These are phyloP conservation scores for Cardiosporidium cionae DNA, from an alignment of 169 alveolate species.

Conservation along the genomic window DNA sequence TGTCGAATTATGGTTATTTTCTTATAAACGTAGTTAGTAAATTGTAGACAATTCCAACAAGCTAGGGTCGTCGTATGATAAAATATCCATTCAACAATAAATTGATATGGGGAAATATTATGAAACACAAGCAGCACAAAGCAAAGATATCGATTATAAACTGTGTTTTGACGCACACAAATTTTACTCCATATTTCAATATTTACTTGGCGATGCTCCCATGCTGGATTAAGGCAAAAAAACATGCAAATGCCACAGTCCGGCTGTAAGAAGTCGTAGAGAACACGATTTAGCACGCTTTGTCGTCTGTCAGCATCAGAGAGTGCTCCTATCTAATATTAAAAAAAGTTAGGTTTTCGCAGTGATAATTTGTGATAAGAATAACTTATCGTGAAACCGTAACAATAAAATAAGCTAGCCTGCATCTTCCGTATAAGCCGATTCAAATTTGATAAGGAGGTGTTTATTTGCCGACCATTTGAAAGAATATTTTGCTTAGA, in stretches of 20 bases:
- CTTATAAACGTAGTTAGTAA: not conserved
- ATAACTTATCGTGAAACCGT: not conserved
- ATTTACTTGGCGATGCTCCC: not conserved
- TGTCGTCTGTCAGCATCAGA: constrained; percentile 9
- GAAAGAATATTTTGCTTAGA: not conserved
- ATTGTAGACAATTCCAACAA: not conserved
- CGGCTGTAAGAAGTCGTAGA: constrained; percentile 8
- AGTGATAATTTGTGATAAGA: not conserved
- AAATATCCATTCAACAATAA: not conserved
- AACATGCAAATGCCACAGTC: constrained; percentile 11
- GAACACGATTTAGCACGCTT: constrained; percentile 2
- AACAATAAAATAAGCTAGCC: not conserved
- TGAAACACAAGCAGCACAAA: not conserved
- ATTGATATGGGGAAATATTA: not conserved
- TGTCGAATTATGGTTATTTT: too few relatives aligned
- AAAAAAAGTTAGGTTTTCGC: not conserved
- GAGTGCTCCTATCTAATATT: not conserved
- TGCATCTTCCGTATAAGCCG: constrained; percentile 22
- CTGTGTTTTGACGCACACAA: not conserved
- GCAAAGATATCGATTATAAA: not conserved
- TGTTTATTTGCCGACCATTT: not conserved
- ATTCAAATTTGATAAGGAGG: constrained; percentile 8
- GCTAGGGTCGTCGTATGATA: too few relatives aligned
- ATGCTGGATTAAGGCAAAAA: constrained; percentile 10
- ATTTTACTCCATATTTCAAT: not conserved